Evolutionary conservation across 768 basidiomycete genomes (phyloP).

Genomic region (Lentinula sp.): DNA sequence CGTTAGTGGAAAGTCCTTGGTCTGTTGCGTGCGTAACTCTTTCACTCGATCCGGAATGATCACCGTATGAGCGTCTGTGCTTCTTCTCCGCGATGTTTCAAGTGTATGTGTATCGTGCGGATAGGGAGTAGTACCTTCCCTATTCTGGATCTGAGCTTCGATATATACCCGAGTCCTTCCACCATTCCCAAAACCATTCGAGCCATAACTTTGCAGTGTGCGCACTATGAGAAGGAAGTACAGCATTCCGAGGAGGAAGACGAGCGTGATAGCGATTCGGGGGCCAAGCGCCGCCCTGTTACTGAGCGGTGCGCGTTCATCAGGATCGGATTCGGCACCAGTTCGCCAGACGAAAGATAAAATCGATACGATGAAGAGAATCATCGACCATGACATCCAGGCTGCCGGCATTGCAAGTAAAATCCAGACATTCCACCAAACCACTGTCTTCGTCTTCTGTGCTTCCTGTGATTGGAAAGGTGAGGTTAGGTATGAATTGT

Average conservation of each 20-base stretch:
- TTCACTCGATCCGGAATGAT: background rate
- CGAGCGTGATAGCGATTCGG: constrained; percentile 47
- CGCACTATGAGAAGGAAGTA: constrained; percentile 57
- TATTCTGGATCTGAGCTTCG: background rate
- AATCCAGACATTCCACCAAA: constrained; percentile 50
- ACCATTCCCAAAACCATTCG: background rate
- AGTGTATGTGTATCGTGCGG: background rate
- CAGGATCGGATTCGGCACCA: constrained; percentile 38
- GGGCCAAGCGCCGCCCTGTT: constrained; percentile 37
- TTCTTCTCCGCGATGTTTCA: background rate
- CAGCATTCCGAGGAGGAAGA: constrained; percentile 53
- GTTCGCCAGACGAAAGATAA: constrained; percentile 64
- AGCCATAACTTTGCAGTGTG: constrained; percentile 57
- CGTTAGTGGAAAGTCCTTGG: background rate
- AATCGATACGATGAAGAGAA: constrained; percentile 57
- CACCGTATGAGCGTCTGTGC: too few relatives aligned
- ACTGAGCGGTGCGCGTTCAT: constrained; percentile 29
- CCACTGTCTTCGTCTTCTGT: constrained; percentile 19
- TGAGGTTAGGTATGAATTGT: background rate
- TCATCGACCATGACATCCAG: constrained; percentile 59
- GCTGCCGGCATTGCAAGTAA: constrained; percentile 45
- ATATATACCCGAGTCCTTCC: background rate
- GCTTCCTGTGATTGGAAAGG: constrained; percentile 17
- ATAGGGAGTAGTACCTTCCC: background rate
- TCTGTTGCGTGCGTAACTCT: background rate